Percentiles rank a stretch among this genome's conserved stretches.
These are phyloP conservation scores for Jasminum sambac DNA, from an alignment of 257 asterid species.

Conservation along the genomic window DNA sequence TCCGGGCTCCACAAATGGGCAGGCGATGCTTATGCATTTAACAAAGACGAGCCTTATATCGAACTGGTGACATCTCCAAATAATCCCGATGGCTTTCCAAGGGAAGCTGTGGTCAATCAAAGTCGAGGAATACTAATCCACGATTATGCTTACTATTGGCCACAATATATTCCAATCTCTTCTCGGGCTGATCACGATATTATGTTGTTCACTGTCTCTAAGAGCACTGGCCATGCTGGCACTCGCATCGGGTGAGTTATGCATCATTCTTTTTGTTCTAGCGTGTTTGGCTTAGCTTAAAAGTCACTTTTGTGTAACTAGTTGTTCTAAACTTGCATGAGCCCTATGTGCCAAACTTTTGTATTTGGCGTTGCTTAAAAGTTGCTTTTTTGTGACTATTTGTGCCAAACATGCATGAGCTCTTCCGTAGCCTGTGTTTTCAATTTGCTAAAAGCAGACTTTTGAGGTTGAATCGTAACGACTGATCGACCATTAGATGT, in stretches of 20 bases:
- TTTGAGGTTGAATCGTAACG: too few species aligned
- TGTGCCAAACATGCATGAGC: not conserved
- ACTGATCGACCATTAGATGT: too few species aligned
- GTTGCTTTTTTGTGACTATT: not conserved
- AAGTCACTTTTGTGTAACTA: not conserved
- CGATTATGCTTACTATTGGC: slow-evolving; percentile 96
- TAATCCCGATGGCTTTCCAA: slow-evolving; percentile 84
- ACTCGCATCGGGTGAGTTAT: slow-evolving; percentile 71
- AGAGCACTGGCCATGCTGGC: slow-evolving; percentile 96
- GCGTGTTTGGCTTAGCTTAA: not conserved
- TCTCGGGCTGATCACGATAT: slow-evolving; percentile 74
- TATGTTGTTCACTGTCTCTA: slow-evolving; percentile 90
- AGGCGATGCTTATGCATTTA: slow-evolving; percentile 68
- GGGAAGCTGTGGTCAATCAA: slow-evolving; percentile 68
- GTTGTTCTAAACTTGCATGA: not conserved
- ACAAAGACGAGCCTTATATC: slow-evolving; percentile 58
- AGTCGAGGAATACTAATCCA: slow-evolving; percentile 59
- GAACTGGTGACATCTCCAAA: slow-evolving; percentile 93
- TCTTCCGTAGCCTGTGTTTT: not conserved
- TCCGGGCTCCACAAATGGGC: slow-evolving; percentile 88
- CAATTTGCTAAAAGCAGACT: too few species aligned
- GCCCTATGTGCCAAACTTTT: too few species aligned
- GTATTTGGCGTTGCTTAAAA: not conserved
- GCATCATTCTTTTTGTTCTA: not conserved
- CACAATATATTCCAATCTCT: slow-evolving; percentile 77